A percentile compares a stretch with the other conserved stretches of the same genome.
Evolutionary conservation across 768 basidiomycete species (phyloP).

Genomic region (Pleurotus tuoliensis): DNA sequence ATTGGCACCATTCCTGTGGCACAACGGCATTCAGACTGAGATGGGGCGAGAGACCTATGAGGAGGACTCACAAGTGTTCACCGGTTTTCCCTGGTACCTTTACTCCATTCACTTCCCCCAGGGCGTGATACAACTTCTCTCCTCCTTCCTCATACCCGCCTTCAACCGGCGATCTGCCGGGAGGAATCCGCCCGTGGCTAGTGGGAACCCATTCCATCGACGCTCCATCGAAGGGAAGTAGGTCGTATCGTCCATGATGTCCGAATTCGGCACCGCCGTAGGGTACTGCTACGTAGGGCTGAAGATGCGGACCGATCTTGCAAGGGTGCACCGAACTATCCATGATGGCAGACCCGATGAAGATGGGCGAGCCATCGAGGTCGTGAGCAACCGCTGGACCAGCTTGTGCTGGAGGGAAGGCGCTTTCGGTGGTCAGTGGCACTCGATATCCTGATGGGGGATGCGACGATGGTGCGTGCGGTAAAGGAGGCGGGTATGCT

Average conservation of each 20-base stretch:
- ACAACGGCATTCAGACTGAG: background rate
- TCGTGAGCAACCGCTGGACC: constrained; percentile 55
- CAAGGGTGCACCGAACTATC: constrained; percentile 73
- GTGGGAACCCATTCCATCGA: constrained; percentile 77
- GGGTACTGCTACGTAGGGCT: constrained; percentile 50
- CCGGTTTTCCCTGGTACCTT: constrained; percentile 74
- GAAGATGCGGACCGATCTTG: constrained; percentile 68
- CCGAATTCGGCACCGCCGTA: constrained; percentile 58
- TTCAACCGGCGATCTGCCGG: constrained; percentile 55
- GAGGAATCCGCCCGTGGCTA: constrained; percentile 55
- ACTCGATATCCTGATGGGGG: constrained; percentile 70
- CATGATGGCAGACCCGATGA: constrained; percentile 71
- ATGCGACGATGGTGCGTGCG: constrained; percentile 16
- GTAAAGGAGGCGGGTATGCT: constrained; percentile 10
- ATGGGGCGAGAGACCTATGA: constrained; percentile 8
- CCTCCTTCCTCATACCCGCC: constrained; percentile 77
- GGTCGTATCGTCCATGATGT: constrained; percentile 67
- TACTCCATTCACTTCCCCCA: constrained; percentile 46
- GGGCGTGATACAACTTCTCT: constrained; percentile 63
- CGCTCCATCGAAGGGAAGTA: constrained; percentile 62
- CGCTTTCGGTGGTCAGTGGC: constrained; percentile 38
- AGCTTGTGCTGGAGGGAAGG: constrained; percentile 44
- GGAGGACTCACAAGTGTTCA: constrained; percentile 42
- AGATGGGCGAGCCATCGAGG: constrained; percentile 59
- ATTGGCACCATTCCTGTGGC: constrained; percentile 36